Evolutionary conservation across 1,284 basidiomycete genomes (phyloP), one percentile per base, ranked within the genome.

Genomic region (Trichosporon coremiiforme): DNA sequence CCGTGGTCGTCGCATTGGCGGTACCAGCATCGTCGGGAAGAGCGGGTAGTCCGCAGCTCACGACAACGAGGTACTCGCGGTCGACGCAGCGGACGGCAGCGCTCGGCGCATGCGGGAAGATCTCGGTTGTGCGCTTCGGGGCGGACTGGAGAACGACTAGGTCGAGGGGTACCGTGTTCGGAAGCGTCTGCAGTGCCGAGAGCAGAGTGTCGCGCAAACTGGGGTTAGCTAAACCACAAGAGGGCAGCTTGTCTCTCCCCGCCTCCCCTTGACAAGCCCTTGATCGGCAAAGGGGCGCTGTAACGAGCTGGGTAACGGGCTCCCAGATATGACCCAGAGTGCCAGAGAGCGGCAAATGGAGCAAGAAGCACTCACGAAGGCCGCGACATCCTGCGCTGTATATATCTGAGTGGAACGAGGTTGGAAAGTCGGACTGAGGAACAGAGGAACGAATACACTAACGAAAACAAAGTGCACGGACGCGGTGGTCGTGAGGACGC

Each of bases 101-200:
- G 73, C 67, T 74, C 1, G 83, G 82, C 0, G 91, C 89, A 78
- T 92, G 93, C 0, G 90, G 92, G 78, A 89, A 98, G 25, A 96
- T 83, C 6, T 83, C 78, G 0, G 87, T 85, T 1, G 87, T 86
- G 74, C 89, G 87, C 78, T 89, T 88, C 3, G 92, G 90, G 0
- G 89, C 83, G 4, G 92, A 90, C 36, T 89, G 85, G 68, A 95
- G 87, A 71, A 90, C 88, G 73, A 92, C 90, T 57, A 95, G 71
- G 73, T 90, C 89, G 75, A 94, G 89, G 62, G 86, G 85, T 66
- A 91, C 89, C 17, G 87, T 67, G 29, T 82, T 82, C 0, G 81
- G 76, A 1, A 85, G 76, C 0, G 69, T 33, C 1, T 84, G 76
- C 65, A 95, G 87, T 1, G 88, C 85, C 4, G 83, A 79, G 63